Conservation (phyloP, 108 stramenopile genomes). For the Cyclotella choctawhatcheeana region DNA sequence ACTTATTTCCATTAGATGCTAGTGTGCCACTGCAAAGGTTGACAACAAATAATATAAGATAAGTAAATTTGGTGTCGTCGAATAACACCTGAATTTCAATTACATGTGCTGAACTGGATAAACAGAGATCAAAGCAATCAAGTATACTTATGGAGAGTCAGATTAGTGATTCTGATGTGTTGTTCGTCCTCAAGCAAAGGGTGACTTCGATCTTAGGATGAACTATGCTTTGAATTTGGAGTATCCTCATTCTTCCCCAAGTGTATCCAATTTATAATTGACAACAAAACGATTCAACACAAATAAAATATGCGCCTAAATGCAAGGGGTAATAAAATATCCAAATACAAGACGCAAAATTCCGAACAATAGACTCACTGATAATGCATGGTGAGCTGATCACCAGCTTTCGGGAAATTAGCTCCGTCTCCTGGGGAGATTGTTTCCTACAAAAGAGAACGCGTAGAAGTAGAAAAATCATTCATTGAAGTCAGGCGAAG, state of each 20-base stretch:
- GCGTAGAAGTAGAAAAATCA: not conserved
- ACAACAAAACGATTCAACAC: too few species aligned
- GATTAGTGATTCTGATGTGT: conserved; percentile 66
- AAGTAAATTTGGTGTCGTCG: too few species aligned
- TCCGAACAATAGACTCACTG: conserved; percentile 31
- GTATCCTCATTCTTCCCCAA: conserved; percentile 45
- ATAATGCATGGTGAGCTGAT: conserved; percentile 90
- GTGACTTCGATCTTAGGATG: conserved; percentile 68
- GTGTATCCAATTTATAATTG: too few species aligned
- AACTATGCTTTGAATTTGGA: conserved; percentile 67
- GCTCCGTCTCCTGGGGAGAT: conserved; percentile 74
- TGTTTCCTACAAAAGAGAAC: conserved; percentile 39
- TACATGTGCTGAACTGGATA: too few species aligned
- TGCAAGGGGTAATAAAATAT: too few species aligned
- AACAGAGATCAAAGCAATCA: not conserved
- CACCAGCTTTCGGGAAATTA: conserved; percentile 75
- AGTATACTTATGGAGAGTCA: conserved; percentile 24
- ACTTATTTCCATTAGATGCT: conserved; percentile 68
- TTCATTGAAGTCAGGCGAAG: not conserved
- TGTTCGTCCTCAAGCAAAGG: conserved; percentile 63
- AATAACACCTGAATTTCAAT: too few species aligned
- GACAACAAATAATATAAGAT: too few species aligned
- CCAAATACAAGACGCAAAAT: not conserved
- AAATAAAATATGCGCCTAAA: too few species aligned
- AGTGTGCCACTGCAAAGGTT: conserved; percentile 75